Evolutionary conservation across 1,139 yeast species (phyloP), one percentile per base, ranked within the genome.

Genomic region (Spencermartinsiella ligniputridi): DNA sequence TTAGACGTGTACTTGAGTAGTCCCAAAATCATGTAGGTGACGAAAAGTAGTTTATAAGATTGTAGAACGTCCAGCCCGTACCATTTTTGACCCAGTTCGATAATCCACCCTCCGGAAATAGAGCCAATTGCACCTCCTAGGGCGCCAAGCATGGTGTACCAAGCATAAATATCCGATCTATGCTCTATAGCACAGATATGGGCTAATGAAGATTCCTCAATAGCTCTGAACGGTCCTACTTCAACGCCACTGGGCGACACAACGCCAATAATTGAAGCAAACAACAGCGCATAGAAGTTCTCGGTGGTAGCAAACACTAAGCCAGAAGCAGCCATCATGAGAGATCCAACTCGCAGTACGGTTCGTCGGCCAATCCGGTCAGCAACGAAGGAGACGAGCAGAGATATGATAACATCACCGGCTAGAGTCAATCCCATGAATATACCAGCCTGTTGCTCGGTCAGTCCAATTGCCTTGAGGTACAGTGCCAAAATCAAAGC

Each of bases 161-260:
- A 72, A 0, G 95, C 89, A 68, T 81, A 88, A 1, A 87, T 71
- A 50, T 81, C 88, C 0, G 96, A 83, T 38, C 95, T 70, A 46
- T 78, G 77, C 40, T 71, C 72, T 40, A 73, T 73, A 0, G 83
- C 79, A 0, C 95, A 83, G 53, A 89, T 67, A 63, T 87, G 95
- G 0, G 96, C 95, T 46, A 89, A 71, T 24, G 86, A 76, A 0
- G 95, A 84, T 60, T 89, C 96, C 60, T 89, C 97, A 17, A 89
- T 80, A 1, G 95, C 80, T 58, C 86, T 83, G 65, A 89, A 89
- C 0, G 97, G 97, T 0, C 97, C 97, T 0, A 92, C 87, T 59
- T 89, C 97, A 56, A 83, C 92, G 13, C 96, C 96, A 32, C 90
- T 80, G 0, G 96, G 95, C 1, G 96, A 86, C 3, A 89, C 83